Percentiles rank a stretch among this genome's conserved stretches.
Conservation (phyloP, 108 stramenopile species). For the Seminavis robusta region DNA sequence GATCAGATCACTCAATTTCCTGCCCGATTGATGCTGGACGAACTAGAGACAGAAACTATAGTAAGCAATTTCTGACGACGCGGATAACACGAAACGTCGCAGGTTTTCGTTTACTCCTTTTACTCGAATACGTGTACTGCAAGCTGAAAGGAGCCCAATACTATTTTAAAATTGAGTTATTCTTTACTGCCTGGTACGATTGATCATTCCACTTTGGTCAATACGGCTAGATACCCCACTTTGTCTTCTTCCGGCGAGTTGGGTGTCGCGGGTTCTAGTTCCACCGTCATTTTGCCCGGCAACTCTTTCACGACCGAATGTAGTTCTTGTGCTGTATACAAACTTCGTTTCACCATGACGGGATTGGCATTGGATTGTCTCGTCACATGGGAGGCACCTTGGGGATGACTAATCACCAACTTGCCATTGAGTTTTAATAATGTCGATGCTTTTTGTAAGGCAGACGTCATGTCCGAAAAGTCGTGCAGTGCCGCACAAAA, state of each 20-base stretch:
- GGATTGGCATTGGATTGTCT: conserved; percentile 58
- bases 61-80: no score
- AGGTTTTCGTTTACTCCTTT: no score
- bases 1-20: no score
- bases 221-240: conserved; percentile 39
- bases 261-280: no score
- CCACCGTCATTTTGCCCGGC: conserved; percentile 14
- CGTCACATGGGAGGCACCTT: conserved; percentile 63
- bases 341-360: conserved; percentile 55
- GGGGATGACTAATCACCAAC: conserved; percentile 61
- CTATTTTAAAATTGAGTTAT: no score
- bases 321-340: conserved; percentile 59
- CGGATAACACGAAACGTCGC: no score
- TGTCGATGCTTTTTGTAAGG: conserved; percentile 44
- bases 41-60: no score
- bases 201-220: conserved; percentile 15
- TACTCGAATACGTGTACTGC: no score
- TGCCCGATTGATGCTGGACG: no score
- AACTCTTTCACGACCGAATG: conserved; percentile 21
- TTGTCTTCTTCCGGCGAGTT: conserved; percentile 39
- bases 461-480: conserved; percentile 46
- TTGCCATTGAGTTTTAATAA: conserved; percentile 36
- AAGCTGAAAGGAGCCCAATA: no score
- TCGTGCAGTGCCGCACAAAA: conserved; percentile 73
- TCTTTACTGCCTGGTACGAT: no score